These are phyloP conservation scores for Luzula sylvatica DNA, from an alignment of 176 grass and related monocot species.

Conservation along the genomic window DNA sequence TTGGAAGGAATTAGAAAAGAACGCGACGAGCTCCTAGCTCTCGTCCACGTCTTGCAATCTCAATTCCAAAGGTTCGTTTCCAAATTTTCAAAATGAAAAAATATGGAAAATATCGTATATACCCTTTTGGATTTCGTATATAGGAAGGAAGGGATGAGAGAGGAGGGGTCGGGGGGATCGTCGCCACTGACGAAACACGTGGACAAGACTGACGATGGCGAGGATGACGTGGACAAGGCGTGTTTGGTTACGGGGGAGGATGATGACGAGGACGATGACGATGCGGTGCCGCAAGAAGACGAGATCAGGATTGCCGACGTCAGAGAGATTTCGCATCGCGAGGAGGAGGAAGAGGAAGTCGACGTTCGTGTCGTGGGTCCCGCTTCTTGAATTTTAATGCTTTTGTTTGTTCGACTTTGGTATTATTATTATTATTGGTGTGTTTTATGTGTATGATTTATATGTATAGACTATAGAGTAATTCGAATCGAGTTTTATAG, in stretches of 20 bases:
- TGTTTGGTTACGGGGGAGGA: conserved; percentile 49
- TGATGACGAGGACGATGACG: conserved; percentile 37
- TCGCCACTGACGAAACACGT: conserved; percentile 80
- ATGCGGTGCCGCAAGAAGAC: conserved; percentile 59
- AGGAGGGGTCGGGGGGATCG: conserved; percentile 40
- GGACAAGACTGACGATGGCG: conserved; percentile 48
- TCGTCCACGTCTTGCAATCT: conserved; percentile 58
- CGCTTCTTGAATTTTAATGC: conserved; percentile 21
- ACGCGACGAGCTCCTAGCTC: conserved; percentile 64
- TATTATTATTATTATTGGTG: not conserved
- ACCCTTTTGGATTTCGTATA: too few relatives aligned
- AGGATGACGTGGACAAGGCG: conserved; percentile 78
- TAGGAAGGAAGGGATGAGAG: conserved; percentile 23
- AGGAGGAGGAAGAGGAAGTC: conserved; percentile 43
- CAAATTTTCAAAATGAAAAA: too few relatives aligned
- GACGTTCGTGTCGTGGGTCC: conserved; percentile 71
- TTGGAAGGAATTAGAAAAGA: conserved; percentile 44
- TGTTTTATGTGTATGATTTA: not conserved
- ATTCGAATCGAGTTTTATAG: too few relatives aligned
- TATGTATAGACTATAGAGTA: not conserved
- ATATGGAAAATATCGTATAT: too few relatives aligned
- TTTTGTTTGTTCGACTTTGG: not conserved
- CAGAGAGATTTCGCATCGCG: conserved; percentile 63
- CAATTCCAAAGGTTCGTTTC: conserved; percentile 74
- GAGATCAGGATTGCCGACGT: conserved; percentile 66